These are phyloP conservation scores for Canariomyces notabilis DNA, from an alignment of 2,329 filamentous ascomycete species.

Conservation along the genomic window DNA sequence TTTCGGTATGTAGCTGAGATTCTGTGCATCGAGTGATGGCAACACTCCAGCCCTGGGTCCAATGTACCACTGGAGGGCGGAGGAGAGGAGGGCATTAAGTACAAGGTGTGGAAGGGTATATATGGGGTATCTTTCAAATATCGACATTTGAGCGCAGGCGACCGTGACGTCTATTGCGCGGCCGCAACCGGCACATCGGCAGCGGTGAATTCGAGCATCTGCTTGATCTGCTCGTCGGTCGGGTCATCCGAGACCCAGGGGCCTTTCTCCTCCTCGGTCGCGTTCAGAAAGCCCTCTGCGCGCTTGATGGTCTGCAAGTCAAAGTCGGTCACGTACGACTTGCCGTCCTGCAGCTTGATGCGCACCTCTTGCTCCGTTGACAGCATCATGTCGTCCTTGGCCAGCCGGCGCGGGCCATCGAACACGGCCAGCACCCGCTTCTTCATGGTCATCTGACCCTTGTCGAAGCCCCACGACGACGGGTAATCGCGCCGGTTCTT, in stretches of 20 bases:
- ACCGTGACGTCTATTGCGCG: slow-evolving; percentile 8
- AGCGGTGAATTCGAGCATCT: slow-evolving; percentile 51
- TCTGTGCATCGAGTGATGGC: background rate
- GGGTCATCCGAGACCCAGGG: slow-evolving; percentile 74
- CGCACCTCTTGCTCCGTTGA: slow-evolving; percentile 92
- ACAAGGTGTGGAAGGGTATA: background rate
- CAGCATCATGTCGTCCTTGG: slow-evolving; percentile 99
- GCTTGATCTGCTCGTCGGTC: slow-evolving; percentile 54
- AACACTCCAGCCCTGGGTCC: background rate
- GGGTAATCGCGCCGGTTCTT: slow-evolving; percentile 94
- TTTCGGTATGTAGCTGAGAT: background rate
- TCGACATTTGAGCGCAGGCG: background rate
- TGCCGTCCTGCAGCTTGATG: slow-evolving; percentile 68
- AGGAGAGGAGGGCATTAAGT: background rate
- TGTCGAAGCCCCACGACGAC: slow-evolving; percentile 85
- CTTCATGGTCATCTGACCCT: slow-evolving; percentile 96
- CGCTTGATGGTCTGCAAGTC: slow-evolving; percentile 86
- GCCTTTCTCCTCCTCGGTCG: slow-evolving; percentile 83
- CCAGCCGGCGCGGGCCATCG: slow-evolving; percentile 78
- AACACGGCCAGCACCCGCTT: slow-evolving; percentile 93
- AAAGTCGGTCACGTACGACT: slow-evolving; percentile 84
- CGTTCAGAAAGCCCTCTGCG: slow-evolving; percentile 75
- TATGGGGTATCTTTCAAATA: background rate
- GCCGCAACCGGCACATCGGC: slow-evolving; percentile 14
- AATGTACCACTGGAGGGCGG: background rate